Evolutionary conservation across 768 basidiomycete genomes (phyloP).

Genomic region (Gloeopeniophorella convolvens): DNA sequence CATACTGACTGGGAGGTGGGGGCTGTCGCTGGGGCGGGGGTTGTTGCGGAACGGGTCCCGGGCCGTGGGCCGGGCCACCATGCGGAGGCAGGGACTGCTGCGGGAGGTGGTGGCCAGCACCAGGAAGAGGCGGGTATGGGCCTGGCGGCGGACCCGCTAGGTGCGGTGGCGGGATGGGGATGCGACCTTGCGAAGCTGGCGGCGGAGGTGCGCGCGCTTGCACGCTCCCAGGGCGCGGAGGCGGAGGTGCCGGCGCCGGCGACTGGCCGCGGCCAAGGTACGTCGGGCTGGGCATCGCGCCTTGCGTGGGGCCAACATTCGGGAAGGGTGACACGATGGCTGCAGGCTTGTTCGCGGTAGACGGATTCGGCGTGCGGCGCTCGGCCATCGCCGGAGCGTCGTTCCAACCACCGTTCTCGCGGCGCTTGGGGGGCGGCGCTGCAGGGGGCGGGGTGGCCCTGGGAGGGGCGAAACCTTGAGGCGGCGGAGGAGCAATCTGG

Average conservation of each 20-base stretch:
- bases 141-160: background rate
- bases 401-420: constrained; percentile 84
- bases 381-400: constrained; percentile 62
- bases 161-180: background rate
- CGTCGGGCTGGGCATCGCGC: constrained; percentile 20
- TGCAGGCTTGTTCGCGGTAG: constrained; percentile 46
- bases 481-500: constrained; percentile 34
- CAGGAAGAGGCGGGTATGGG: too few relatives aligned
- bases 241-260: constrained; percentile 43
- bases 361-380: constrained; percentile 46
- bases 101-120: too few relatives aligned
- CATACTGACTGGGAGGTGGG: constrained; percentile 33
- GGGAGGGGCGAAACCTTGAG: constrained; percentile 34
- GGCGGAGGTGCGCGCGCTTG: constrained; percentile 26
- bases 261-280: constrained; percentile 31
- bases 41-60: background rate
- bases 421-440: constrained; percentile 41
- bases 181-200: constrained; percentile 8
- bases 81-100: too few relatives aligned
- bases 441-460: constrained; percentile 46
- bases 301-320: constrained; percentile 38
- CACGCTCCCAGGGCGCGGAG: constrained; percentile 53
- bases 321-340: constrained; percentile 91
- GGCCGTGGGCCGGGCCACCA: background rate
- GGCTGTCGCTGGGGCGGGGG: constrained; percentile 28